phyloP scores from a whole-genome alignment of 768 basidiomycete species.

The Suillus subalutaceus region DNA sequence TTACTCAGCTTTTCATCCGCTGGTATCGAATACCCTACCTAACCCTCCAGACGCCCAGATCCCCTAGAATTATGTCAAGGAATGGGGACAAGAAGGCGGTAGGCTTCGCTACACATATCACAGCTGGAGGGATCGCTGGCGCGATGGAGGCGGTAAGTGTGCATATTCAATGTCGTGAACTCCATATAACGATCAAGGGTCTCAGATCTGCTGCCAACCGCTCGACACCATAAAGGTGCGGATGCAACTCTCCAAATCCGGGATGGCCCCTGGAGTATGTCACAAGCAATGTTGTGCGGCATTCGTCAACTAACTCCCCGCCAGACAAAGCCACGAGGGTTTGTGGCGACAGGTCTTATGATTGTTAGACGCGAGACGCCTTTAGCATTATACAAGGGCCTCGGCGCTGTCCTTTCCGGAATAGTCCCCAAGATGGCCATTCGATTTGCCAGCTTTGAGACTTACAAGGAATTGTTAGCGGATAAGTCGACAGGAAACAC shows the following conservation, averaged over 20 bases:
- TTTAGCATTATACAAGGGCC: conserved; percentile 95
- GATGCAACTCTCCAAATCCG: conserved; percentile 95
- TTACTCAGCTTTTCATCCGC: neutral
- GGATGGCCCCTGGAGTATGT: conserved; percentile 81
- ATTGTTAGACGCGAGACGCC: conserved; percentile 93
- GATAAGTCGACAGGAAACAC: conserved; percentile 81
- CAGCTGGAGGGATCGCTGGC: conserved; percentile 93
- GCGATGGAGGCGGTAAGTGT: conserved; percentile 84
- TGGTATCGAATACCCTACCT: neutral
- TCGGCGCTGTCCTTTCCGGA: conserved; percentile 94
- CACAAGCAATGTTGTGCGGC: neutral
- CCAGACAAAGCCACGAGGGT: conserved; percentile 90
- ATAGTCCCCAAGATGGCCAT: conserved; percentile 99
- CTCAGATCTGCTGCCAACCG: conserved; percentile 81
- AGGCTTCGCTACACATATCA: conserved; percentile 86
- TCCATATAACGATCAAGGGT: conserved; percentile 7
- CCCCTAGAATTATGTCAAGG: conserved; percentile 48
- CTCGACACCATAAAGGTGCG: conserved; percentile 99
- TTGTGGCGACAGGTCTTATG: conserved; percentile 86
- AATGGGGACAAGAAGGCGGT: conserved; percentile 72
- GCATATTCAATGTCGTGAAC: neutral
- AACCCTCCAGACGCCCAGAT: conserved; percentile 9
- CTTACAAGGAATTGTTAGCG: conserved; percentile 84
- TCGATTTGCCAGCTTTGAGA: conserved; percentile 96
- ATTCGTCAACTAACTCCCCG: conserved; percentile 3